Conservation (phyloP, 768 basidiomycete genomes). For the Termitomyces sp. region DNA sequence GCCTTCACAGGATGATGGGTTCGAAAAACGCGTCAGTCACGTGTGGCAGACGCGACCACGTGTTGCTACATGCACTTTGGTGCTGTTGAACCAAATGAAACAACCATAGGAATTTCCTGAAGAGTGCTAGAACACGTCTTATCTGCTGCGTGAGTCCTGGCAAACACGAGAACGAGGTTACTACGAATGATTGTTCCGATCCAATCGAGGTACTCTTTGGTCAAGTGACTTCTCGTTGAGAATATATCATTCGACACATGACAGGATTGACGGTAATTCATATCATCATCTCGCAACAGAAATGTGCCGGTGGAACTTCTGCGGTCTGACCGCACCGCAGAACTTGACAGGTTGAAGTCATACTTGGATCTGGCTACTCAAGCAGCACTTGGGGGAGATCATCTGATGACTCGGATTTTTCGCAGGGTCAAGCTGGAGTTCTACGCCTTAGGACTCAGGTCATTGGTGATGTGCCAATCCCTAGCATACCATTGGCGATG, state of each 20-base stretch:
- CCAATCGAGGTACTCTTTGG: neutral
- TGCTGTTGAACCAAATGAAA: neutral
- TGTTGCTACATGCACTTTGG: neutral
- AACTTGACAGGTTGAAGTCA: neutral
- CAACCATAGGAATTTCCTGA: neutral
- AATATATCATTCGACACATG: neutral
- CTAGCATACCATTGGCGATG: neutral
- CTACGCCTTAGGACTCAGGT: neutral
- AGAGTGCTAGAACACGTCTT: neutral
- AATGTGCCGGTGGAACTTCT: neutral
- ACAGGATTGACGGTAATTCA: neutral
- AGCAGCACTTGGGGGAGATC: neutral
- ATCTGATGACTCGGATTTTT: neutral
- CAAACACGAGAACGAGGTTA: neutral
- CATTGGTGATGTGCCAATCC: neutral
- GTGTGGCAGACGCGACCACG: constrained; percentile 16
- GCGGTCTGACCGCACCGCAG: neutral
- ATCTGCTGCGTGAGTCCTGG: neutral
- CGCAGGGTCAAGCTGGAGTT: no score
- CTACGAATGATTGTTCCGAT: neutral
- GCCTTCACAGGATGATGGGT: constrained; percentile 5
- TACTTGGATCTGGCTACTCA: neutral
- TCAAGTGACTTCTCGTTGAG: neutral
- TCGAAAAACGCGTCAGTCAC: constrained; percentile 28
- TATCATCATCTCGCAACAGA: neutral